A percentile compares a stretch with the other conserved stretches of the same genome.
Evolutionary conservation across 2,329 filamentous ascomycete species (phyloP).

Genomic region (Didymella segeticola): DNA sequence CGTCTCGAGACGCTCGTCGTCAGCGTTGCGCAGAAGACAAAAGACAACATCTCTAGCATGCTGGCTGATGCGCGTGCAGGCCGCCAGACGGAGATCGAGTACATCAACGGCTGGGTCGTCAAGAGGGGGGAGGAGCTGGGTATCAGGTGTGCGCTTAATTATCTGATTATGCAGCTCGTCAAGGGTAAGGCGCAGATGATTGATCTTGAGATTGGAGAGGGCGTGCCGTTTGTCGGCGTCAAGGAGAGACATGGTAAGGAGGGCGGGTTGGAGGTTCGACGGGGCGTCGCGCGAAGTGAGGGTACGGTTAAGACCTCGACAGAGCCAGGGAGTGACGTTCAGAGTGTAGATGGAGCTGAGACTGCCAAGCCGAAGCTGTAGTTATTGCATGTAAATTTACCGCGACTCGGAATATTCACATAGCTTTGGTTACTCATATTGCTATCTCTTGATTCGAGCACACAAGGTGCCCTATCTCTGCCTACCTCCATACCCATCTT

Average conservation of each 20-base stretch:
- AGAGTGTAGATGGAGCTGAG: too few species aligned
- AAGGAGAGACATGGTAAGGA: constrained; percentile 8
- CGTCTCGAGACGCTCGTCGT: constrained; percentile 68
- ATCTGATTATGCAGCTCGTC: constrained; percentile 74
- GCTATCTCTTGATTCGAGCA: too few species aligned
- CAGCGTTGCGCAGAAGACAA: constrained; percentile 61
- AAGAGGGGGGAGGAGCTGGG: constrained; percentile 74
- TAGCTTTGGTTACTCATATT: too few species aligned
- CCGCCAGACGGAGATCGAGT: constrained; percentile 75
- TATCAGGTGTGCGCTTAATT: constrained; percentile 74
- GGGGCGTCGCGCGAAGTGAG: background rate
- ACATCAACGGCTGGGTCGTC: constrained; percentile 88
- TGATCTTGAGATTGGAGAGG: constrained; percentile 48
- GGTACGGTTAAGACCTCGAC: background rate
- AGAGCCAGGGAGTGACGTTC: too few species aligned
- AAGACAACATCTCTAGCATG: constrained; percentile 70
- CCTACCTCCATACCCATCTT: too few species aligned
- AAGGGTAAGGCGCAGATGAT: constrained; percentile 68
- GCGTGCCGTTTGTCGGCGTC: constrained; percentile 45
- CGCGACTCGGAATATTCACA: too few species aligned
- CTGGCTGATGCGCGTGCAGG: constrained; percentile 69
- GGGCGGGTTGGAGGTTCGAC: constrained; percentile 10
- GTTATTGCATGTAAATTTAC: too few species aligned
- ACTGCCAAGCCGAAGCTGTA: too few species aligned
- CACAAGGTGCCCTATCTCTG: too few species aligned